Conservation (phyloP, 208 protist species). For the Acanthamoeba sp. region DNA sequence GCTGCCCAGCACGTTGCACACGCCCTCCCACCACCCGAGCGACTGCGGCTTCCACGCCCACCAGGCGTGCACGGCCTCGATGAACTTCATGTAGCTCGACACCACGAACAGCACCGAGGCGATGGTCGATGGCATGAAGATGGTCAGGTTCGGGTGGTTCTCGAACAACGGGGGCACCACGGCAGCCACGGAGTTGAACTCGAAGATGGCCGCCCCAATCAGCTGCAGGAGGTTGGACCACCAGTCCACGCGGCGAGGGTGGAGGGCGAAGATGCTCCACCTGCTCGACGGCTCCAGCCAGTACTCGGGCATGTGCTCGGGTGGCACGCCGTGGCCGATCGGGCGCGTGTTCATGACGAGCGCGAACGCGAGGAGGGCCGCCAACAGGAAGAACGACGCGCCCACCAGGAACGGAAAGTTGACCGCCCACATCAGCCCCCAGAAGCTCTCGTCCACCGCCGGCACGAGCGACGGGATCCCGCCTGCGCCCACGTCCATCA, state of each 20-base stretch:
- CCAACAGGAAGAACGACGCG: background rate
- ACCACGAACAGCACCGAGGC: background rate
- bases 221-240: slow-evolving; percentile 5
- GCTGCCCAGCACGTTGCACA: background rate
- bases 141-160: background rate
- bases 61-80: slow-evolving; percentile 12
- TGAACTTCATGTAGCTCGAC: background rate
- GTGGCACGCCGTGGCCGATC: background rate
- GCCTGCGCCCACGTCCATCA: too few relatives aligned
- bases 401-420: slow-evolving; percentile 1
- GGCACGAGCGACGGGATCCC: slow-evolving; percentile 16
- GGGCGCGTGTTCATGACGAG: background rate
- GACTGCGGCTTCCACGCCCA: slow-evolving; percentile 17
- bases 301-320: background rate
- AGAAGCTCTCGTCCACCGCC: slow-evolving; percentile 11
- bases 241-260: background rate
- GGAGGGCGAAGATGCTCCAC: background rate
- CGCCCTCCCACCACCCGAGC: background rate
- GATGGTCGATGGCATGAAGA: background rate
- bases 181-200: background rate
- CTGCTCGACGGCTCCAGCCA: background rate
- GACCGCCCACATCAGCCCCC: background rate
- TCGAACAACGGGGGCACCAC: background rate
- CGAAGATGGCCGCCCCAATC: background rate
- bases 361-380: background rate